Evolutionary conservation across 2,329 filamentous ascomycete species (phyloP), one percentile per base, ranked within the genome.

Genomic region (Aspergillus novofumigatus): DNA sequence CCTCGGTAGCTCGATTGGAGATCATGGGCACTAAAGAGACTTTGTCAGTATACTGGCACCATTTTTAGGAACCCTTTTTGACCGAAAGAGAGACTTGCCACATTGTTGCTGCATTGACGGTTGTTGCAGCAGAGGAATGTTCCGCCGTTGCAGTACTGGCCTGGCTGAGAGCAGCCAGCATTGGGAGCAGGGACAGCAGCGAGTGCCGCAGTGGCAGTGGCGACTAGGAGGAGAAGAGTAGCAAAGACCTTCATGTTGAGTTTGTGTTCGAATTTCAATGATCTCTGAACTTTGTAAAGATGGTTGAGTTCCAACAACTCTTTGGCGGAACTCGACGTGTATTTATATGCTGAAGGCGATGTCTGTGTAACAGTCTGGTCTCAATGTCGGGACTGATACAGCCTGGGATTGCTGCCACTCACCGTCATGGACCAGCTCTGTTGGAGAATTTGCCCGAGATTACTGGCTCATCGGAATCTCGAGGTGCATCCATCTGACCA

Each of bases 131-230:
- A 58, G n/a, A 49, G 50, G 49, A 58, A 58, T 17, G 56, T 60
- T 5, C 58, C 58, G 3, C 10, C 58, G n/a, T 60, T 58, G 53
- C 58, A 60, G 28, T 38, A 56, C 25, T 59, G n/a, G n/a, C 57
- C 57, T 9, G 11, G 56, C 17, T 59, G 57, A 17, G 57, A 59
- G 28, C 59, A 48, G 45, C 52, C 55, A 28, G 51, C 28, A 7
- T 47, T 26, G 21, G 21, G n/a, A 23, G n/a, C 41, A 21, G 8
- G n/a, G n/a, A 20, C 23, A 23, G 44, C 23, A n/a, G 21, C 44
- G 10, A 47, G 10, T 0, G 44, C 21, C 4, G 44, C 44, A 21
- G 23, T 47, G 23, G 44, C 44, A 23, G 23, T 7, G 23, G 44
- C 21, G 11, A 23, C 44, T 3, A 47, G 44, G 11, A 47, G 44